phyloP scores from a whole-genome alignment of 495 filamentous ascomycete species.

The Aspergillus conjunctus region DNA sequence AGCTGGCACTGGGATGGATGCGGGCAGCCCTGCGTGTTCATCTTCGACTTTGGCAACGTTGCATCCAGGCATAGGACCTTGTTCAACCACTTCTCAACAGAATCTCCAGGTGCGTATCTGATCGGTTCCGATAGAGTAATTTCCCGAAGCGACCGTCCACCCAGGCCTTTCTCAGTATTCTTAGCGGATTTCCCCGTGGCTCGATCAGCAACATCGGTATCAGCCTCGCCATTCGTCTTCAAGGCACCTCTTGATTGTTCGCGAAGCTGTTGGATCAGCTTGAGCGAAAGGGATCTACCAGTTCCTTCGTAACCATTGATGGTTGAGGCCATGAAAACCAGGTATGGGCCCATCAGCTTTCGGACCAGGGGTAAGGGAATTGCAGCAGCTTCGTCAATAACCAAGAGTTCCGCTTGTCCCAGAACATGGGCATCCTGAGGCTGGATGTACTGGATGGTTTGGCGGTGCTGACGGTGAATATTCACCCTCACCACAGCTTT shows the following conservation, averaged over 20 bases:
- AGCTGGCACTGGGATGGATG: constrained; percentile 90
- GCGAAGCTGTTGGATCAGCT: constrained; percentile 95
- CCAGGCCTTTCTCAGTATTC: constrained; percentile 59
- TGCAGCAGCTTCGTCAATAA: constrained; percentile 97
- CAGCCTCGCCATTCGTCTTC: constrained; percentile 50
- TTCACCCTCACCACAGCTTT: constrained; percentile 98
- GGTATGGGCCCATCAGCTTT: constrained; percentile 96
- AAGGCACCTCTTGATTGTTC: constrained; percentile 76
- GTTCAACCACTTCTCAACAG: constrained; percentile 96
- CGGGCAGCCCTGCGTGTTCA: constrained; percentile 77
- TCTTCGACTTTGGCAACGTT: constrained; percentile 74
- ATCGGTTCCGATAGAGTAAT: constrained; percentile 93
- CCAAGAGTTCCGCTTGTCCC: constrained; percentile 92
- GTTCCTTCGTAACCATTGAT: constrained; percentile 99
- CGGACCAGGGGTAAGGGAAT: constrained; percentile 91
- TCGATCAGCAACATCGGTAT: constrained; percentile 71
- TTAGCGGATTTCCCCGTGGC: constrained; percentile 68
- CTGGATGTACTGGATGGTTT: constrained; percentile 98
- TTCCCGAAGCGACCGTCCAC: constrained; percentile 83
- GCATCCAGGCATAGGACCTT: constrained; percentile 91
- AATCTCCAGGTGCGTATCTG: constrained; percentile 86
- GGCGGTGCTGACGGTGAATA: constrained; percentile 90
- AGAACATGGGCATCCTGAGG: constrained; percentile 94
- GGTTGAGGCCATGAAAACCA: constrained; percentile 99
- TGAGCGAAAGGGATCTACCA: constrained; percentile 89